A percentile compares a stretch with the other conserved stretches of the same genome.
These are phyloP conservation scores for Hyaloperonospora brassicae DNA, from an alignment of 352 stramenopile genomes.

Conservation along the genomic window DNA sequence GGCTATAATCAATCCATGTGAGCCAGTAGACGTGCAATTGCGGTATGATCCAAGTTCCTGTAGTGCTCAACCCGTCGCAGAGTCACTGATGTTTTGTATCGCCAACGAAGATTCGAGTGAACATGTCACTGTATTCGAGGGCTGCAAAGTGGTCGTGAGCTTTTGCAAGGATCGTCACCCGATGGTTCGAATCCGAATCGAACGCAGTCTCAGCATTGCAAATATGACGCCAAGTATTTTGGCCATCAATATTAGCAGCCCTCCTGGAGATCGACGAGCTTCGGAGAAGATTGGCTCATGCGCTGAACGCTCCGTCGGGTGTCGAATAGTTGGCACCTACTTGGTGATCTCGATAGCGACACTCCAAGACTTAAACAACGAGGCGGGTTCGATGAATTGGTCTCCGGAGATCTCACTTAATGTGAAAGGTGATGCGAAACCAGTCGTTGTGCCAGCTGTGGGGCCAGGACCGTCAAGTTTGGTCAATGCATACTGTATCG, in stretches of 20 bases:
- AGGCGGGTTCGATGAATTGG: slow-evolving; percentile 13
- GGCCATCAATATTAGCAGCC: slow-evolving; percentile 15
- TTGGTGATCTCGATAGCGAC: slow-evolving; percentile 25
- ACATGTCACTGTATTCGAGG: slow-evolving; percentile 31
- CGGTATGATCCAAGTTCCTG: slow-evolving; percentile 9
- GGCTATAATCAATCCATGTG: slow-evolving; percentile 38
- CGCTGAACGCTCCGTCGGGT: slow-evolving; percentile 20
- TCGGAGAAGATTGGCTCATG: slow-evolving; percentile 17
- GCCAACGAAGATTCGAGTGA: slow-evolving; percentile 15
- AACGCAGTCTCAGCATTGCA: slow-evolving; percentile 28
- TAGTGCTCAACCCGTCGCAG: not conserved
- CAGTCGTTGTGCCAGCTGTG: slow-evolving; percentile 17
- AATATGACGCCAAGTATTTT: slow-evolving; percentile 26
- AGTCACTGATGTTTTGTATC: slow-evolving; percentile 11
- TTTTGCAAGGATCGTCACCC: slow-evolving; percentile 11
- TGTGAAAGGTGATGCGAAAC: slow-evolving; percentile 30
- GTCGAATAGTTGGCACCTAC: slow-evolving; percentile 15
- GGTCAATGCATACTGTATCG: slow-evolving; percentile 28
- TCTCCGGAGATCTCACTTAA: slow-evolving; percentile 26
- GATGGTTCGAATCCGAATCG: slow-evolving; percentile 29
- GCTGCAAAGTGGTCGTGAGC: slow-evolving; percentile 22
- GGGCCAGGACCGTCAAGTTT: slow-evolving; percentile 11
- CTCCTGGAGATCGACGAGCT: slow-evolving; percentile 9
- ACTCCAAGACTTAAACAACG: slow-evolving; percentile 2
- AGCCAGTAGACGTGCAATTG: slow-evolving; percentile 17